Evolutionary conservation across 495 filamentous ascomycete species (phyloP).

Genomic region (Penicillium arizonense): DNA sequence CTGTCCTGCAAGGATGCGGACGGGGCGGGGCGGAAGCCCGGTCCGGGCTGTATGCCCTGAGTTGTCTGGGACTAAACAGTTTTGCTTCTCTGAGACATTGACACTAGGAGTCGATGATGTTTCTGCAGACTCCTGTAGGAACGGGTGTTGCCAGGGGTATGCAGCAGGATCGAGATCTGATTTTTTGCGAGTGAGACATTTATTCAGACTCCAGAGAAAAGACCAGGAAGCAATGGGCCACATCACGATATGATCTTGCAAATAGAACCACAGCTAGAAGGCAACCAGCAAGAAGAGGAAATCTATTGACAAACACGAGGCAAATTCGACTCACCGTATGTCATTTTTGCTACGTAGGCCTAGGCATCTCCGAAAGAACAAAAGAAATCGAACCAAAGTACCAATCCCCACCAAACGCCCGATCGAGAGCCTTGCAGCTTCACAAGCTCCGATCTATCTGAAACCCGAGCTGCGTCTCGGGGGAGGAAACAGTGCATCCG

Average conservation of each 20-base stretch:
- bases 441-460: slow-evolving; percentile 20
- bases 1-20: slow-evolving; percentile 20
- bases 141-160: slow-evolving; percentile 6
- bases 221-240: neutral
- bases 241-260: neutral
- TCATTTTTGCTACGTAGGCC: neutral
- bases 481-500: slow-evolving; percentile 4
- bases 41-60: slow-evolving; percentile 11
- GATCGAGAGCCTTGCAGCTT: neutral
- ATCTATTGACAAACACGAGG: slow-evolving; percentile 1
- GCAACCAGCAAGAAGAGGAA: neutral
- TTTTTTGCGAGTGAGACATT: neutral
- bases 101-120: slow-evolving; percentile 4
- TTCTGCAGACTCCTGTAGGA: neutral
- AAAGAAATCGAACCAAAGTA: neutral
- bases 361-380: neutral
- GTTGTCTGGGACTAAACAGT: slow-evolving; percentile 3
- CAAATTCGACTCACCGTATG: neutral
- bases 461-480: slow-evolving; percentile 11
- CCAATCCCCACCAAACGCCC: neutral
- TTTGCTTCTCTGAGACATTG: slow-evolving; percentile 11
- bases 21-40: slow-evolving; percentile 8
- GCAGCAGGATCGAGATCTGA: neutral
- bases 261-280: neutral
- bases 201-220: neutral